Evolutionary conservation across 768 basidiomycete species (phyloP).

Genomic region (Epithele typhae): DNA sequence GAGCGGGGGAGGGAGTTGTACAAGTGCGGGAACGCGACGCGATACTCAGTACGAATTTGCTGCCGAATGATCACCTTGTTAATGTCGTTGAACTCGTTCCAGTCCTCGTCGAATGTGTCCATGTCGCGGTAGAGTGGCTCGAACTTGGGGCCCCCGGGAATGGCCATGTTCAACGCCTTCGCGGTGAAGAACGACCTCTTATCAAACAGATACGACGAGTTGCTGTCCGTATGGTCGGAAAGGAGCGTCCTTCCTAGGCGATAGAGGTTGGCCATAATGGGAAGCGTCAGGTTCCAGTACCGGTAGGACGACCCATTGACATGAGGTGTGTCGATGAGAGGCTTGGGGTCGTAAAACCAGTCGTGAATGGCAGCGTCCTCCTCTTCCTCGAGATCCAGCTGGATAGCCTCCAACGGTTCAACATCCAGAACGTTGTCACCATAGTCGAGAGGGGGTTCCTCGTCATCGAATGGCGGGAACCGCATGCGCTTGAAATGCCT

Average conservation of each 20-base stretch:
- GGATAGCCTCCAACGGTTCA: slow-evolving; percentile 96
- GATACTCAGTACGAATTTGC: slow-evolving; percentile 98
- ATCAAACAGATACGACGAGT: slow-evolving; percentile 93
- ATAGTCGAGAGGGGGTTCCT: slow-evolving; percentile 98
- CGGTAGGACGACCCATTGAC: slow-evolving; percentile 94
- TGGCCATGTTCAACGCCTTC: slow-evolving; percentile 94
- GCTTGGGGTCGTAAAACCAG: slow-evolving; percentile 99
- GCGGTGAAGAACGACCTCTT: slow-evolving; percentile 98
- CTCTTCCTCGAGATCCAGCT: slow-evolving; percentile 88
- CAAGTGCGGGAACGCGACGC: slow-evolving; percentile 97
- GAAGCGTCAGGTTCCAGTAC: slow-evolving; percentile 90
- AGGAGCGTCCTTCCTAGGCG: slow-evolving; percentile 91
- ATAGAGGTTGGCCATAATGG: slow-evolving; percentile 95
- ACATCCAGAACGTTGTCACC: slow-evolving; percentile 99
- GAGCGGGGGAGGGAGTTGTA: slow-evolving; percentile 98
- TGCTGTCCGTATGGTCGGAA: slow-evolving; percentile 88
- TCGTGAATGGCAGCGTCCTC: slow-evolving; percentile 91
- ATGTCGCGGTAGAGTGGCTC: slow-evolving; percentile 96
- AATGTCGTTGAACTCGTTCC: slow-evolving; percentile 99
- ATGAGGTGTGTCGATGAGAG: slow-evolving; percentile 81
- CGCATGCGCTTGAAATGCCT: slow-evolving; percentile 99
- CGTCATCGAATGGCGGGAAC: slow-evolving; percentile 98
- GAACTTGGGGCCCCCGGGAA: slow-evolving; percentile 97
- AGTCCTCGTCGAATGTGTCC: slow-evolving; percentile 97
- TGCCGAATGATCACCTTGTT: slow-evolving; percentile 99